phyloP scores from a whole-genome alignment of 1,284 basidiomycete species.

The Malassezia brasiliensis region DNA sequence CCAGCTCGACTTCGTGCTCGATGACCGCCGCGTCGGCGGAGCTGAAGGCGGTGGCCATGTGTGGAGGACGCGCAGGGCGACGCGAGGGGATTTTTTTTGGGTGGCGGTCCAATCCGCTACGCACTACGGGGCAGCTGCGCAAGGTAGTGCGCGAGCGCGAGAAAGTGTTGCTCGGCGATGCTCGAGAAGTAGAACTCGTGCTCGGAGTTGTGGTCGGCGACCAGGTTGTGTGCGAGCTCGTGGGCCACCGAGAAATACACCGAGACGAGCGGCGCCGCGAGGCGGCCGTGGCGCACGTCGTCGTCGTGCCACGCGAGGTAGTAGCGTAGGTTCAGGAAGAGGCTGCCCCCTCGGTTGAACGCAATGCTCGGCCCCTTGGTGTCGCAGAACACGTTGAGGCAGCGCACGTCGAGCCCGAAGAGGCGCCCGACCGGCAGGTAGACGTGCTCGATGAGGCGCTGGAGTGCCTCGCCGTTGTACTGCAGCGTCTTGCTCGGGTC shows the following conservation, averaged over 20 bases:
- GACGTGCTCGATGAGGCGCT: constrained; percentile 42
- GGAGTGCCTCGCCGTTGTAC: constrained; percentile 38
- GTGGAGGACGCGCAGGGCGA: background rate
- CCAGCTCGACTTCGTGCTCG: constrained; percentile 29
- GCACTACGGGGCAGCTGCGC: background rate
- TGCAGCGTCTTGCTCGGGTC: constrained; percentile 35
- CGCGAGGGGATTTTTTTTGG: no score
- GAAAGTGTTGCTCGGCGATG: constrained; percentile 63
- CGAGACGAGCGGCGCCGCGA: constrained; percentile 66
- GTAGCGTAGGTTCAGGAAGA: constrained; percentile 77
- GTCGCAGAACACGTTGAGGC: constrained; percentile 81
- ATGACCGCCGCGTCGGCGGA: constrained; percentile 40
- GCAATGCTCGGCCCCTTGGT: constrained; percentile 71
- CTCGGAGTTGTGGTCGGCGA: constrained; percentile 57
- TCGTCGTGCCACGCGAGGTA: constrained; percentile 77
- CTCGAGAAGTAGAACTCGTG: constrained; percentile 90
- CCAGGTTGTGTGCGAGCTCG: constrained; percentile 69
- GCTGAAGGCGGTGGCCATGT: constrained; percentile 22
- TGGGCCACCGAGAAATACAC: constrained; percentile 86
- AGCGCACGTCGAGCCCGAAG: constrained; percentile 52
- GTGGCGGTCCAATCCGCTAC: no score
- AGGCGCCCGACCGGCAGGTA: constrained; percentile 46
- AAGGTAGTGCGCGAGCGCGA: constrained; percentile 29
- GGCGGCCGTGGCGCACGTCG: constrained; percentile 57
- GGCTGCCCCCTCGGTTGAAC: constrained; percentile 78